Evolutionary conservation across 1,139 yeast genomes (phyloP), one percentile per base, ranked within the genome.

Genomic region (Casaregolazyma suthepensis): DNA sequence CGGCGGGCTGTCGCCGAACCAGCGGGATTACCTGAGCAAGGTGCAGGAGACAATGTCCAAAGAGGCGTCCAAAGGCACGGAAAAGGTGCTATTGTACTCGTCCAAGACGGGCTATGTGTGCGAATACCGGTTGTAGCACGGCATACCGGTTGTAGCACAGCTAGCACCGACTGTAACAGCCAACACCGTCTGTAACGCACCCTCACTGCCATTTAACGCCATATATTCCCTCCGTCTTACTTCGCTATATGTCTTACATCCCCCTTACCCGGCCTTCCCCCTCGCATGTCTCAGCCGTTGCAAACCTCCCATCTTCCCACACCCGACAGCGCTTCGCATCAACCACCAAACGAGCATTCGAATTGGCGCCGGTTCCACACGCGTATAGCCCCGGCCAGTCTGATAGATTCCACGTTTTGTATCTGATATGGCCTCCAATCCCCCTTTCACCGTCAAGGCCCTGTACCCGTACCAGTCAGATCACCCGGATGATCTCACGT

Each of bases 401-500:
- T 13, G 40, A 1, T 35, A 5, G 13, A 2, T 35, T 15, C 13
- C 17, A 35, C 17, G 17, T n/a, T 15, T 6, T 35, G 3, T 26
- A 35, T n/a, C 40, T 35, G 40, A 26, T 35, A 35, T 53, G 55
- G 51, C 53, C 12, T 45, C 43, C 43, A 50, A 51, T 46, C 57
- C 59, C n/a, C 95, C 94, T n/a, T 87, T 86, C 70, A 73, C 75
- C 63, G 95, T 85, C 4, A 76, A 76, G 63, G 86, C 96, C 5
- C 67, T 85, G 46, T 87, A 75, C 64, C 86, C 84, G 54, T 88
- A 88, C 71, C 73, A 76, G 56, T 86, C 96, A 6, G 95, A 85
- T 44, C 86, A 79, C 62, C 90, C 84, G 35, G 98, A 90, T 65
- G 99, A 93, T 69, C 77, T 93, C 66, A 74, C 79, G 42, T 90